Evolutionary conservation across 352 stramenopile genomes (phyloP), one percentile per base, ranked within the genome.

Genomic region (Phytopythium cucurbitacearum): DNA sequence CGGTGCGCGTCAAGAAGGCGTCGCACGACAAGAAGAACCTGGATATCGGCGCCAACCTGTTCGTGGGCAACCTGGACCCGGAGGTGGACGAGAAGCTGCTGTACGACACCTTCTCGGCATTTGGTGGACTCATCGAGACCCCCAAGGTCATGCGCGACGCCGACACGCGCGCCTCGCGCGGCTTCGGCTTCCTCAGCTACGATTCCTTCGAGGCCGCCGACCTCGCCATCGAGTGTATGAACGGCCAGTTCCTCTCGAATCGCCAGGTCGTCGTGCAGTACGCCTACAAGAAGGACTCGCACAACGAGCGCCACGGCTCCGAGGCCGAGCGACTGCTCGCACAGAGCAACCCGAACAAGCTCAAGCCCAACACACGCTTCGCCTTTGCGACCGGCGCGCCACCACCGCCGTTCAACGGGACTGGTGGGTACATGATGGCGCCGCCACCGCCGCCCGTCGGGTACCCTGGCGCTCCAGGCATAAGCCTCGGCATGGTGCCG

Each of bases 31-130:
- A 91, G 64, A 98, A 98, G 64, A 92, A 73, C 36, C 68, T 97
- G 38, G 97, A 99, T 73, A 95, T 99, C n/a, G 97, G 97, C 36
- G 97, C 97, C 4, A 99, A 99, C 72, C 78, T 99, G 4, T 99
- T 99, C 69, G 83, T 99, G 51, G 97, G 97, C 12, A 97, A 97
- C 59, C 68, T 99, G 15, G 94, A 98, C 73, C 79, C 83, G 1
- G 92, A 98, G 59, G 97, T 99, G 32, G 96, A 99, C 71, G 97
- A 99, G 75, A 99, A 99, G 70, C 72, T 99, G 45, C 76, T 99
- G 33, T 98, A 99, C 69, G 97, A 99, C 75, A 99, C 97, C 3
- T 99, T 99, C 71, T 97, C 84, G 13, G 94, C 96, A 2, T 99
- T 99, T 84, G 97, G 97, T 9, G 96, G 87, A 28, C 94, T 99